Conservation (phyloP, 179 eudicot species). For the Pouteria campechiana region DNA sequence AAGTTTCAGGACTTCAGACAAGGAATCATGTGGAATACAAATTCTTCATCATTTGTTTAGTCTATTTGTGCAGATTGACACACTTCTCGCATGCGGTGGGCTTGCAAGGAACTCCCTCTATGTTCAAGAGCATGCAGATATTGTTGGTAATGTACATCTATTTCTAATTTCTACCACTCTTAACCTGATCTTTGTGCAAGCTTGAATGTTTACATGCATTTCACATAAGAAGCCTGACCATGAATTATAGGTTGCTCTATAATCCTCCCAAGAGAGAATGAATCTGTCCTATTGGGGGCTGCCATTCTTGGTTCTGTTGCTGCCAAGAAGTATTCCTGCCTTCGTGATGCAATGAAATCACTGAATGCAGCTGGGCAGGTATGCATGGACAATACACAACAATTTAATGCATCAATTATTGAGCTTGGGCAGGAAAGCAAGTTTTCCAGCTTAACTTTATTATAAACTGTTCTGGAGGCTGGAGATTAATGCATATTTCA, state of each 20-base stretch:
- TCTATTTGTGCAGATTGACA: conserved; percentile 55
- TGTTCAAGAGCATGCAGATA: conserved; percentile 98
- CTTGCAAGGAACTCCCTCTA: conserved; percentile 81
- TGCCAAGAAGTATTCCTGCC: conserved; percentile 63
- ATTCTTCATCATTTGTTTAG: not conserved
- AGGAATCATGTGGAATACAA: too few relatives aligned
- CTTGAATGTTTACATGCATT: too few relatives aligned
- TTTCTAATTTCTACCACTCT: conserved; percentile 9
- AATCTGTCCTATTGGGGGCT: conserved; percentile 89
- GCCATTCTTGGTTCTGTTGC: conserved; percentile 98
- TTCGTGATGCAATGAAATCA: conserved; percentile 87
- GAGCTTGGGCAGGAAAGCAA: too few relatives aligned
- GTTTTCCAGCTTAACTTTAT: too few relatives aligned
- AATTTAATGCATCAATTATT: too few relatives aligned
- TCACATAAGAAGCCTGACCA: too few relatives aligned
- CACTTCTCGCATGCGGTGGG: conserved; percentile 95
- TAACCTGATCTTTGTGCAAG: too few relatives aligned
- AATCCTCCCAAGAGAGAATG: conserved; percentile 82
- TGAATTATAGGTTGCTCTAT: conserved; percentile 83
- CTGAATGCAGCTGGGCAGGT: conserved; percentile 93
- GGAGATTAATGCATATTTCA: too few relatives aligned
- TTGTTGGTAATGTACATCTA: conserved; percentile 70
- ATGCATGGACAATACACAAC: too few relatives aligned
- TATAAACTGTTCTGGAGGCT: too few relatives aligned
- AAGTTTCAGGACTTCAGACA: too few relatives aligned